These are phyloP conservation scores for Pythium diclinum DNA, from an alignment of 352 stramenopile genomes.

Conservation along the genomic window DNA sequence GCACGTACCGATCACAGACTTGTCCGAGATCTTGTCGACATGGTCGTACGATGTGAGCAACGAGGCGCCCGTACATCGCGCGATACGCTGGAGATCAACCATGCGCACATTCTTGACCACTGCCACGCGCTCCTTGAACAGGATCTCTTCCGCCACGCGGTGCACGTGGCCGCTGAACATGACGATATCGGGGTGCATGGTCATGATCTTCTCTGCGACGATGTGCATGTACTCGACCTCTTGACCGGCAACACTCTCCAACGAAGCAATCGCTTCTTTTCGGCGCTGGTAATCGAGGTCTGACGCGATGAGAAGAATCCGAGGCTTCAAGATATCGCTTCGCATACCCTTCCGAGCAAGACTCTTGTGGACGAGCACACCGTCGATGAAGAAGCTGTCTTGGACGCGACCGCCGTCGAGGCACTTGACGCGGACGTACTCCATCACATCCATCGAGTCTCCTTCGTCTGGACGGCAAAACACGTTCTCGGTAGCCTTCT, in stretches of 20 bases:
- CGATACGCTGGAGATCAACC: constrained; percentile 76
- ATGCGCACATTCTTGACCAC: constrained; percentile 85
- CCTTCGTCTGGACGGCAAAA: constrained; percentile 66
- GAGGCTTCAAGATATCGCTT: constrained; percentile 69
- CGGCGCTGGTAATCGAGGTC: constrained; percentile 83
- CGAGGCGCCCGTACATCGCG: constrained; percentile 69
- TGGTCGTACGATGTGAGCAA: constrained; percentile 84
- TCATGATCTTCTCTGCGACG: constrained; percentile 86
- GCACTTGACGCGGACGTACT: constrained; percentile 82
- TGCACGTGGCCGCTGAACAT: constrained; percentile 85
- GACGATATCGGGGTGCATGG: constrained; percentile 78
- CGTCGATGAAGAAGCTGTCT: constrained; percentile 88
- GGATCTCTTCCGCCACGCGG: constrained; percentile 75
- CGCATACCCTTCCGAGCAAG: constrained; percentile 82
- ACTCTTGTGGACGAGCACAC: constrained; percentile 86
- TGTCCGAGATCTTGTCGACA: constrained; percentile 84
- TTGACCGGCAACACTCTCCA: constrained; percentile 80
- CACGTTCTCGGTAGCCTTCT: constrained; percentile 59
- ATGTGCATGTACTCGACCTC: constrained; percentile 91
- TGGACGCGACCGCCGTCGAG: constrained; percentile 68
- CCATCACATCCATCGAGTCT: constrained; percentile 80
- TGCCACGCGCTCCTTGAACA: constrained; percentile 74
- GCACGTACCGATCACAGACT: constrained; percentile 73
- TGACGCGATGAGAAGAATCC: constrained; percentile 82
- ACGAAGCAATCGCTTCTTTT: constrained; percentile 76